Percentiles rank a stretch among this genome's conserved stretches.
Conservation (phyloP, 140 eudicot species). For the Bidens hawaiensis region DNA sequence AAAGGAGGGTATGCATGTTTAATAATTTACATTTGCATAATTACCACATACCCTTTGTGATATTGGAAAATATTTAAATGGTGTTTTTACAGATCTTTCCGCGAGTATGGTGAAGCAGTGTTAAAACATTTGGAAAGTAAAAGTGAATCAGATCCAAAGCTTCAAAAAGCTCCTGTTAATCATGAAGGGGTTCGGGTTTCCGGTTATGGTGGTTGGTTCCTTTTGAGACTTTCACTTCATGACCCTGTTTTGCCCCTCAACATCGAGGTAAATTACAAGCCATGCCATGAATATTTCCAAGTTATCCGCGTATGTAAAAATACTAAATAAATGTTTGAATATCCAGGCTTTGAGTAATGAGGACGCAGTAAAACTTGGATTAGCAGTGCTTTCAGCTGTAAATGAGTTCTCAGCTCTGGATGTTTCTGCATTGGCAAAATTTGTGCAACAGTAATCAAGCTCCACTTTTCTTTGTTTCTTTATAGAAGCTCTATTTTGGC, state of each 20-base stretch:
- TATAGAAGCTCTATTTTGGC: neutral
- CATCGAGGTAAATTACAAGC: slow-evolving; percentile 60
- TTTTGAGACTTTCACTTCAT: slow-evolving; percentile 91
- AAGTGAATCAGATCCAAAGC: slow-evolving; percentile 67
- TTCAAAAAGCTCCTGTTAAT: slow-evolving; percentile 82
- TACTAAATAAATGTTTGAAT: neutral
- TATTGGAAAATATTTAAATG: neutral
- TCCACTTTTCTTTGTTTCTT: neutral
- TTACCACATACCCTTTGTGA: neutral
- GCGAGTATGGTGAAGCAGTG: slow-evolving; percentile 91
- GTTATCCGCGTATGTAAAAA: neutral
- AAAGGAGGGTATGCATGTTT: slow-evolving; percentile 75
- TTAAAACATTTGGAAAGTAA: slow-evolving; percentile 60
- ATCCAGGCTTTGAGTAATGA: slow-evolving; percentile 69
- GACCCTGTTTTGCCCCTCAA: slow-evolving; percentile 98
- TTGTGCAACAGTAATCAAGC: slow-evolving; percentile 37
- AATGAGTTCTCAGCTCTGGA: slow-evolving; percentile 82
- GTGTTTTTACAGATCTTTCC: slow-evolving; percentile 66
- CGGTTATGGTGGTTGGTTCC: slow-evolving; percentile 97
- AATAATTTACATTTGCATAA: slow-evolving; percentile 5
- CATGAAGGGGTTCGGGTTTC: slow-evolving; percentile 96
- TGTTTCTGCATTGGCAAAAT: slow-evolving; percentile 57
- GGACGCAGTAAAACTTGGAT: slow-evolving; percentile 78
- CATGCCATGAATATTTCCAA: neutral
- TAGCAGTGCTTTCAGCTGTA: slow-evolving; percentile 56